A percentile compares a stretch with the other conserved stretches of the same genome.
Evolutionary conservation across 495 filamentous ascomycete genomes (phyloP).

Genomic region (Rusavskia elegans): DNA sequence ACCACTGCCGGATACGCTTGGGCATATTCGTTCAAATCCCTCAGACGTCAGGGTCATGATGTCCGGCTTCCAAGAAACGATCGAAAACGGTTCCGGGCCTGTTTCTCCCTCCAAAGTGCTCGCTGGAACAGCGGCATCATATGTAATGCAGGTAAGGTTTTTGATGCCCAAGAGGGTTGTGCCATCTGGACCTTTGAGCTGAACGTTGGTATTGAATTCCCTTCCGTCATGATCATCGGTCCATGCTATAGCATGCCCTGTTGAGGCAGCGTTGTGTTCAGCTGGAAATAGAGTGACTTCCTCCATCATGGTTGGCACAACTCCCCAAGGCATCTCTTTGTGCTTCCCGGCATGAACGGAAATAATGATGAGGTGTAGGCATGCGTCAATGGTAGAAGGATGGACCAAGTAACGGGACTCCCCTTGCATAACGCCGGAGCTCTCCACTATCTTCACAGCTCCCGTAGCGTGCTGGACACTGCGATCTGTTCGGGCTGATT

Average conservation of each 20-base stretch:
- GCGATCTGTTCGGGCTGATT: slow-evolving; percentile 13
- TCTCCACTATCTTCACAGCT: not conserved
- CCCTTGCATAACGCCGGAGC: not conserved
- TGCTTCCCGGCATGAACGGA: not conserved
- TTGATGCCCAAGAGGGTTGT: not conserved
- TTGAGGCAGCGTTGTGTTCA: not conserved
- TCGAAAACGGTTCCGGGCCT: no score
- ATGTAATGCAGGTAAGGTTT: not conserved
- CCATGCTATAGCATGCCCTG: not conserved
- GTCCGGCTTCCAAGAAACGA: no score
- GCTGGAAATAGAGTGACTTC: not conserved
- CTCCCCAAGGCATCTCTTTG: not conserved
- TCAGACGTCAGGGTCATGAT: no score
- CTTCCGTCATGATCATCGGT: not conserved
- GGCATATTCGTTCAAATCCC: no score
- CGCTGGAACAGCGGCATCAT: not conserved
- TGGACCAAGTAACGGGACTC: slow-evolving; percentile 14
- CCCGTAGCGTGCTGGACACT: slow-evolving; percentile 5
- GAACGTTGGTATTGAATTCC: not conserved
- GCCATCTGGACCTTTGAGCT: not conserved
- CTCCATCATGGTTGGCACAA: slow-evolving; percentile 3
- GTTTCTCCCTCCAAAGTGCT: no score
- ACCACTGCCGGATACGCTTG: no score
- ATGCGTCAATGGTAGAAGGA: slow-evolving; percentile 16
- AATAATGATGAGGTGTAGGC: slow-evolving; percentile 16